These are phyloP conservation scores for Forsythia viridissima DNA, from an alignment of 257 asterid genomes.

Conservation along the genomic window DNA sequence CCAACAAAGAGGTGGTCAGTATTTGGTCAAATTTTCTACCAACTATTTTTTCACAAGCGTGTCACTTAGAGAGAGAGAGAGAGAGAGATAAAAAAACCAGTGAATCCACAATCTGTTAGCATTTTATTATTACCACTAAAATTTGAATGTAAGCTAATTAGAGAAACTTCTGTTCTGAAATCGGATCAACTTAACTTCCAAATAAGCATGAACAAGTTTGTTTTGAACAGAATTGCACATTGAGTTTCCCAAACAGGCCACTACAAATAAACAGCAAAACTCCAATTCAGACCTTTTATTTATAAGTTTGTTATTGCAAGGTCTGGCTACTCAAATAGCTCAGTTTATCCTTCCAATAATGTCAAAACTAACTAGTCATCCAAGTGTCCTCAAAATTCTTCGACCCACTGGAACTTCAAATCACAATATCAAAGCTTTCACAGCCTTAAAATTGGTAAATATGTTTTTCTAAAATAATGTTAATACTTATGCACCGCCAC, in stretches of 20 bases:
- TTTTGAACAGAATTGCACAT: not conserved
- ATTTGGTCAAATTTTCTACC: too few relatives aligned
- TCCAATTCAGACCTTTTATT: not conserved
- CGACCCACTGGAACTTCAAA: not conserved
- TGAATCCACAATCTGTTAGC: too few relatives aligned
- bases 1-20: too few relatives aligned
- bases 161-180: not conserved
- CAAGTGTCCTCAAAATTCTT: not conserved
- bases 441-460: not conserved
- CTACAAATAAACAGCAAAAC: not conserved
- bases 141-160: too few relatives aligned
- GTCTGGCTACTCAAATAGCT: not conserved
- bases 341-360: not conserved
- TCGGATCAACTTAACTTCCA: not conserved
- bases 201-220: not conserved
- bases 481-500: not conserved
- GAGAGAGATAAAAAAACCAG: too few relatives aligned
- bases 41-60: too few relatives aligned
- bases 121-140: too few relatives aligned
- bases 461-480: too few relatives aligned
- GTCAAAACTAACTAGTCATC: not conserved
- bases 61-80: too few relatives aligned
- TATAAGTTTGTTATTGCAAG: not conserved
- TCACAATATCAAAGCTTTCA: not conserved
- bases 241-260: not conserved